Evolutionary conservation across 306 rosid species (phyloP), one percentile per base, ranked within the genome.

Genomic region (Biancaea sappan): DNA sequence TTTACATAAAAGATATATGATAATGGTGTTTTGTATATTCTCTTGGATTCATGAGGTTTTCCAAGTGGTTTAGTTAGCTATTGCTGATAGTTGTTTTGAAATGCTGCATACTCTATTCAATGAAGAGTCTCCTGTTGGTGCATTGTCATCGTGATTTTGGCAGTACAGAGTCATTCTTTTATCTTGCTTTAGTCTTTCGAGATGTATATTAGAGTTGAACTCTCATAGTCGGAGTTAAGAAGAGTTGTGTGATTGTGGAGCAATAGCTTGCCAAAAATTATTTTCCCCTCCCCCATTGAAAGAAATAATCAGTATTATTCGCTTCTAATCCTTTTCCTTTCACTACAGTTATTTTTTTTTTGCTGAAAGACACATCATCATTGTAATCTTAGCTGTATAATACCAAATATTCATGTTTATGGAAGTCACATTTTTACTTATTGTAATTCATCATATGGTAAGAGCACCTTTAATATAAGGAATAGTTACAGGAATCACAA

Each of bases 141-240:
- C 77, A 72, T 75, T 79, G 86, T 85, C 86, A 86, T 82, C 79
- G 88, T 88, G 88, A 77, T 90, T 92, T 92, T 88, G 92, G 91
- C 85, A 86, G 94, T 71, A 56, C 29, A 69, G 86, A 79, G 86
- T 85, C 87, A 86, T 86, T 88, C 75, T 85, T 88, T 82, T 34
- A 53, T 75, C 57, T 73, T 57, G 56, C 47, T 73, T 64, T 74
- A 81, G 77, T 72, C 63, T 74, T 77, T 79, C 80, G 86, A 76
- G 73, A 71, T 86, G 86, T 84, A 88, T 84, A 88, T 84, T 80
- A 80, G 80, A 81, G 78, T 82, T 68, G 86, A 80, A 76, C 84
- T 79, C 52, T 57, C 79, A 76, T 76, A 71, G 86, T 88, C 75
- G 58, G 74, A 81, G 74, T 86, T 57, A 67, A 72, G 82, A 84